phyloP scores from a whole-genome alignment of 148 eudicot genomes.

The Chenopodium formosanum region DNA sequence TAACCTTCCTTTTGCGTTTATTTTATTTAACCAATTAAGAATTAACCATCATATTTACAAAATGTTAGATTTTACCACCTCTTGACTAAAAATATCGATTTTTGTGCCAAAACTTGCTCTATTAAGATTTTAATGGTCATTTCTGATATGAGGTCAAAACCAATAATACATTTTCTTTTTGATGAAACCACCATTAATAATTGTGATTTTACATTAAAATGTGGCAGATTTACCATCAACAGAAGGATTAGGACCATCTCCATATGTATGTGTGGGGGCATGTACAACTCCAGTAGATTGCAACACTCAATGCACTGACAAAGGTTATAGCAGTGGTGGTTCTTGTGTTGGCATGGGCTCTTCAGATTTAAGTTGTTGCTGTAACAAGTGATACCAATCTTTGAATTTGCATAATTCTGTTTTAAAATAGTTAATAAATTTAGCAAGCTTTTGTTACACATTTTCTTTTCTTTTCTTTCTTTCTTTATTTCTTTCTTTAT shows the following conservation, averaged over 20 bases:
- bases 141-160: too few species aligned
- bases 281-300: background rate
- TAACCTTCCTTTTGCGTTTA: too few species aligned
- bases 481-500: too few species aligned
- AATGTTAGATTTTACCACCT: too few species aligned
- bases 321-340: background rate
- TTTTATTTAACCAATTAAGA: too few species aligned
- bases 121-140: too few species aligned
- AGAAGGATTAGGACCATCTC: slow-evolving; percentile 1
- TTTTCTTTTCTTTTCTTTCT: too few species aligned
- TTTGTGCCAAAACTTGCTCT: too few species aligned
- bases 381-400: background rate
- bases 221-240: background rate
- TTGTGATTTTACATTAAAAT: background rate
- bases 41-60: too few species aligned
- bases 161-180: too few species aligned
- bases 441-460: background rate
- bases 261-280: background rate
- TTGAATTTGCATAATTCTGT: background rate
- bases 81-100: too few species aligned
- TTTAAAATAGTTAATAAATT: background rate
- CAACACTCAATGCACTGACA: background rate
- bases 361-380: background rate
- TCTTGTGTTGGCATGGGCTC: background rate
- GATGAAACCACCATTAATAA: too few species aligned